Percentiles rank a stretch among this genome's conserved stretches.
phyloP scores from a whole-genome alignment of 306 rosid species.

The Boehmeria nivea region DNA sequence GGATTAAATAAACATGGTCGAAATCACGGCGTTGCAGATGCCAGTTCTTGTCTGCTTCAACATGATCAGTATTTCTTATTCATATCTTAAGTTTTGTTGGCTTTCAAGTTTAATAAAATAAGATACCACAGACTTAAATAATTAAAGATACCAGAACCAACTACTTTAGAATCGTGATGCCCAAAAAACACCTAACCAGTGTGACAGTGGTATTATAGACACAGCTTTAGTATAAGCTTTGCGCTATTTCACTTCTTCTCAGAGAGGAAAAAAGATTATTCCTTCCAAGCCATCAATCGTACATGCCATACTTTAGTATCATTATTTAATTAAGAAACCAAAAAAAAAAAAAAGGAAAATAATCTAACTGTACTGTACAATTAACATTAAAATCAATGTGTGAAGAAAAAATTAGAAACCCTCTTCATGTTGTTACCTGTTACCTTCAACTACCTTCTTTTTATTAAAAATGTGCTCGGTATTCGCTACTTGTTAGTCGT shows the following conservation, averaged over 20 bases:
- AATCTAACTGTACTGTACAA: constrained; percentile 13
- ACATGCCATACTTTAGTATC: no score
- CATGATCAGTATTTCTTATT: neutral
- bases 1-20: neutral
- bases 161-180: neutral
- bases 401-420: constrained; percentile 7
- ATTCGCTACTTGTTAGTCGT: constrained; percentile 10
- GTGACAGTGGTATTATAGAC: neutral
- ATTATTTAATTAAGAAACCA: no score
- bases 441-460: constrained; percentile 18
- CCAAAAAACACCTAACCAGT: neutral
- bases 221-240: neutral
- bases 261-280: constrained; percentile 7
- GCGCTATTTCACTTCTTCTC: no score
- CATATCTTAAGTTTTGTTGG: neutral
- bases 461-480: constrained; percentile 22
- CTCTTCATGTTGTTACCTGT: constrained; percentile 22
- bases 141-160: neutral
- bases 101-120: neutral
- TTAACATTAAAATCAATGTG: constrained; percentile 23
- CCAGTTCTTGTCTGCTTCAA: neutral
- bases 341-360: neutral
- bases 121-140: neutral
- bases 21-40: no score
- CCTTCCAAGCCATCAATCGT: no score